Evolutionary conservation across 2,329 filamentous ascomycete genomes (phyloP).

Genomic region (Beauveria scarabaeidicola): DNA sequence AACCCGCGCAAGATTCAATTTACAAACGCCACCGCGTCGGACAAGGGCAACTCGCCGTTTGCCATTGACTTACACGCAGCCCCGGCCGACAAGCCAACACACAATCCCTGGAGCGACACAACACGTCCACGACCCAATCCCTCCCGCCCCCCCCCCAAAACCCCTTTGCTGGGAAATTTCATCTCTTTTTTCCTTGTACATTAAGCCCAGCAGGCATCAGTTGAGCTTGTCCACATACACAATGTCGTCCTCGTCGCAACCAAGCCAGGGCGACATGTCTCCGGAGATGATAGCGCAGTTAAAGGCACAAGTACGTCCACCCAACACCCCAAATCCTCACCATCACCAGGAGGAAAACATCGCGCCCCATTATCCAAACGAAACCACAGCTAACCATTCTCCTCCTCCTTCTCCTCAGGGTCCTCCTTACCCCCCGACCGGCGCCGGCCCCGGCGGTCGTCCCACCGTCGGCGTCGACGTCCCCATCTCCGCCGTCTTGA

Average conservation of each 20-base stretch:
- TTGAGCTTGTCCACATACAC: background rate
- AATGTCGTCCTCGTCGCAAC: conserved; percentile 2
- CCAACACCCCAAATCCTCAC: background rate
- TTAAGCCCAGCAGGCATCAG: too few species aligned
- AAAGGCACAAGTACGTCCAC: background rate
- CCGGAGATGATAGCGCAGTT: background rate
- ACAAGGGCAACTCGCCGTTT: too few species aligned
- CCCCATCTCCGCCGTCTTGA: conserved; percentile 55
- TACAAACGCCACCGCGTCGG: too few species aligned
- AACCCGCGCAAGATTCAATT: too few species aligned
- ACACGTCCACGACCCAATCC: too few species aligned
- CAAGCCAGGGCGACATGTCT: background rate
- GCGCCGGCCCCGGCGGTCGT: conserved; percentile 46
- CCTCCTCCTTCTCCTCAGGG: conserved; percentile 16
- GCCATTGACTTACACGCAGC: too few species aligned
- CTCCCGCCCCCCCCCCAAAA: too few species aligned
- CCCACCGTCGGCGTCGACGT: conserved; percentile 53
- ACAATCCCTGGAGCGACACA: too few species aligned
- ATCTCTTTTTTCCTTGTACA: background rate
- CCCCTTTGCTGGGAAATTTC: too few species aligned
- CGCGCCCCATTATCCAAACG: too few species aligned
- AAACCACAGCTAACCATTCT: conserved; percentile 4
- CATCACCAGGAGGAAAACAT: background rate
- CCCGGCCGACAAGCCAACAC: too few species aligned
- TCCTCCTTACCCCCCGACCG: conserved; percentile 30